phyloP scores from a whole-genome alignment of 495 filamentous ascomycete species.

The Opeltia flavorubescens region DNA sequence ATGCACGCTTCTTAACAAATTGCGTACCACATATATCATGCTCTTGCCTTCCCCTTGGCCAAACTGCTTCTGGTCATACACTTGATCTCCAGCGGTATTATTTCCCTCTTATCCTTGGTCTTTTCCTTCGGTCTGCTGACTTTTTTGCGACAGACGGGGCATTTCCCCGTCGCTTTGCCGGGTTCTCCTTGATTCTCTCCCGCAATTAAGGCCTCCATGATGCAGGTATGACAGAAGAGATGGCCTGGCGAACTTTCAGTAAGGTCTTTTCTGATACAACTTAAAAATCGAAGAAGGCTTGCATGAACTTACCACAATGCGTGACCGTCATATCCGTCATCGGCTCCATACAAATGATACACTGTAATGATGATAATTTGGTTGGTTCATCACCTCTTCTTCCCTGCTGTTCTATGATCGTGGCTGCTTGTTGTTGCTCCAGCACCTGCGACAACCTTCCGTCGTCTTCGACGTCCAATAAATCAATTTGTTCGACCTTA shows the following conservation, averaged over 20 bases:
- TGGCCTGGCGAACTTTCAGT: slow-evolving; percentile 49
- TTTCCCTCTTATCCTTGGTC: slow-evolving; percentile 28
- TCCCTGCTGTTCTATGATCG: slow-evolving; percentile 35
- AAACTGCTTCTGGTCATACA: slow-evolving; percentile 29
- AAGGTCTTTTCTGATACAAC: background rate
- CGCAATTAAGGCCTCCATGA: slow-evolving; percentile 58
- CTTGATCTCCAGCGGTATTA: slow-evolving; percentile 48
- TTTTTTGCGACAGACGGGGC: slow-evolving; percentile 36
- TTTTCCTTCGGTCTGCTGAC: slow-evolving; percentile 11
- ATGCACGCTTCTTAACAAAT: no score
- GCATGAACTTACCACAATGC: slow-evolving; percentile 57
- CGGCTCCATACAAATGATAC: slow-evolving; percentile 78
- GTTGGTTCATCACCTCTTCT: slow-evolving; percentile 35
- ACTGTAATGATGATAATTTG: slow-evolving; percentile 46
- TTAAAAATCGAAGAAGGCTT: background rate
- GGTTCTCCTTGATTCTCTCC: slow-evolving; percentile 30
- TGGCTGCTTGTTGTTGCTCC: slow-evolving; percentile 34
- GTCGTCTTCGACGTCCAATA: slow-evolving; percentile 37
- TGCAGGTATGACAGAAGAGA: slow-evolving; percentile 72
- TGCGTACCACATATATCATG: no score
- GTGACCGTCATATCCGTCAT: slow-evolving; percentile 61
- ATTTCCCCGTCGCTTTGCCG: slow-evolving; percentile 20
- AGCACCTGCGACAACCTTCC: slow-evolving; percentile 29
- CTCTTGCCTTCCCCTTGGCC: slow-evolving; percentile 13
- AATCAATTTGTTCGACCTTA: slow-evolving; percentile 42